Conservation (phyloP, 768 basidiomycete genomes). For the Boletales sp. region DNA sequence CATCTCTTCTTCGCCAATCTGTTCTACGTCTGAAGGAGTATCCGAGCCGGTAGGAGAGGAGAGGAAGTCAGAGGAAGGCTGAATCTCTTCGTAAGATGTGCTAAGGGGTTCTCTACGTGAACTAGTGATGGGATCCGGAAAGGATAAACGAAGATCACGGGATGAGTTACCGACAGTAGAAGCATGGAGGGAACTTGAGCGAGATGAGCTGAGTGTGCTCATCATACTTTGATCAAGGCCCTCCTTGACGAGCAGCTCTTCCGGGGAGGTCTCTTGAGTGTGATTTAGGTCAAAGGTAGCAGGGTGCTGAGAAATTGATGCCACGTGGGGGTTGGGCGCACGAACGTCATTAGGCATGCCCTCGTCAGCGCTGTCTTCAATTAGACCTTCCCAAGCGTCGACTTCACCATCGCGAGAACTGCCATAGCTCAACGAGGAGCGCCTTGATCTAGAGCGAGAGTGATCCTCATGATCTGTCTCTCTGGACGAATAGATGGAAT, state of each 20-base stretch:
- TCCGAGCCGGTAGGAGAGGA: conserved; percentile 19
- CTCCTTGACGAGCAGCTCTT: conserved; percentile 68
- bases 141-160: conserved; percentile 75
- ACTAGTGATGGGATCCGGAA: conserved; percentile 79
- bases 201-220: conserved; percentile 73
- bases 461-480: conserved; percentile 60
- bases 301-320: conserved; percentile 14
- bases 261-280: conserved; percentile 38
- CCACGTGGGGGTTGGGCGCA: conserved; percentile 22
- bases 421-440: conserved; percentile 64
- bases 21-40: conserved; percentile 11
- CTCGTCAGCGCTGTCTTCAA: conserved; percentile 60
- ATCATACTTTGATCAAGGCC: conserved; percentile 81
- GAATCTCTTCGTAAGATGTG: conserved; percentile 54
- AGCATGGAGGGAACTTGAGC: conserved; percentile 55
- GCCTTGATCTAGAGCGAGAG: conserved; percentile 55
- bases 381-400: conserved; percentile 76
- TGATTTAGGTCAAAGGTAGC: conserved; percentile 26
- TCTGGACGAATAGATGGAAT: conserved; percentile 54
- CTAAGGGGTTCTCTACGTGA: conserved; percentile 56
- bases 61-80: conserved; percentile 36
- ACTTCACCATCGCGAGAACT: conserved; percentile 69
- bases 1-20: conserved; percentile 32
- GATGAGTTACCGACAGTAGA: conserved; percentile 57
- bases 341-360: conserved; percentile 24